phyloP scores from a whole-genome alignment of 371 early-diverging fungal species.

The Apophysomyces elegans region DNA sequence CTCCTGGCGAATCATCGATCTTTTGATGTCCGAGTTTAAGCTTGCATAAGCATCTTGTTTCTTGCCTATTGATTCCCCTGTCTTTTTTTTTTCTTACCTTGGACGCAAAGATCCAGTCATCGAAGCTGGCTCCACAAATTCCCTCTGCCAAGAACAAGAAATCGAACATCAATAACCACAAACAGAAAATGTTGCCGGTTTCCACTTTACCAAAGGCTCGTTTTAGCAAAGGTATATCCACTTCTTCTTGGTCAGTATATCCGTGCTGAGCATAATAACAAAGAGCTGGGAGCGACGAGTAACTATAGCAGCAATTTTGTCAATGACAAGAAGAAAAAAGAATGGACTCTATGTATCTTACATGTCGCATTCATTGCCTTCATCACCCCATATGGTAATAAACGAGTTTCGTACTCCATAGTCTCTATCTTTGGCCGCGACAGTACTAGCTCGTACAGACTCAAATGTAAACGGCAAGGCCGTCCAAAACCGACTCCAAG shows the following conservation, averaged over 20 bases:
- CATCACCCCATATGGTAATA: constrained; percentile 90
- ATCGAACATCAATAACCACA: not conserved
- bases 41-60: constrained; percentile 17
- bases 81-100: constrained; percentile 45
- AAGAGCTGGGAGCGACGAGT: constrained; percentile 77
- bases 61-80: not conserved
- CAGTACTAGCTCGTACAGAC: constrained; percentile 73
- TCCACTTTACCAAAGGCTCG: constrained; percentile 57
- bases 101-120: constrained; percentile 73
- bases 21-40: constrained; percentile 12
- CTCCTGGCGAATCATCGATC: constrained; percentile 60
- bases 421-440: constrained; percentile 64
- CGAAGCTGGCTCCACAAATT: constrained; percentile 79
- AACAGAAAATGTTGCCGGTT: not conserved
- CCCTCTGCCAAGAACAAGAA: constrained; percentile 46
- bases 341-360: constrained; percentile 23
- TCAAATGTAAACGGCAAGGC: constrained; percentile 83
- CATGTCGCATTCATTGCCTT: constrained; percentile 90
- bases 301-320: constrained; percentile 27
- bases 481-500: constrained; percentile 86
- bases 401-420: constrained; percentile 74
- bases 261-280: constrained; percentile 79
- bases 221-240: constrained; percentile 61
- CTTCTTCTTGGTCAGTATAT: constrained; percentile 64
- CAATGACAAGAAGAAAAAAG: not conserved